These are phyloP conservation scores for Entamoeba invadens DNA, from an alignment of 208 protist species.

Conservation along the genomic window DNA sequence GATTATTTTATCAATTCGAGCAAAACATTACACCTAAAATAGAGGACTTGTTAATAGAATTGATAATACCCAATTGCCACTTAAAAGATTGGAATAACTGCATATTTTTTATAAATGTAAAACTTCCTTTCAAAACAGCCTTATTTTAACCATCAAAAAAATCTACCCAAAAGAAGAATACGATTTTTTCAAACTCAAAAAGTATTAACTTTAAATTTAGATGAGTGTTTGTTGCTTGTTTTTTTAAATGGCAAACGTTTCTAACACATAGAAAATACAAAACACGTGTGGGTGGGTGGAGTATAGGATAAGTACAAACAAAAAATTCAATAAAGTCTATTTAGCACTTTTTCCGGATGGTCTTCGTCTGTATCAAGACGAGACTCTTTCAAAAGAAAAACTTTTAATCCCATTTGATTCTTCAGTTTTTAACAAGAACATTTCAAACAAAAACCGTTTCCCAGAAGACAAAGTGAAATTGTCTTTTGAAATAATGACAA, in stretches of 20 bases:
- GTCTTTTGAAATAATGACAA: neutral
- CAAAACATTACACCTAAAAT: too few species aligned
- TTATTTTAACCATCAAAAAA: too few species aligned
- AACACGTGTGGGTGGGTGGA: neutral
- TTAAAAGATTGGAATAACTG: too few species aligned
- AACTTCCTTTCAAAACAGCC: too few species aligned
- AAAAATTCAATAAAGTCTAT: neutral
- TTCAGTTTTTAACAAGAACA: neutral
- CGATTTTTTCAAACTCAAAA: too few species aligned
- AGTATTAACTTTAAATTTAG: too few species aligned
- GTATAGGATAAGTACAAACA: neutral
- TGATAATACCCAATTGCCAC: too few species aligned
- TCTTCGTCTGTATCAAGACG: neutral
- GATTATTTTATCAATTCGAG: too few species aligned
- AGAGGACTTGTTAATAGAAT: too few species aligned
- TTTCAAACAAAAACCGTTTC: neutral
- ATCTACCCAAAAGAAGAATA: too few species aligned
- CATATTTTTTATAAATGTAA: too few species aligned
- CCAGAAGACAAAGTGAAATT: neutral
- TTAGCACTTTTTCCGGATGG: neutral
- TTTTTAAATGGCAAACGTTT: neutral
- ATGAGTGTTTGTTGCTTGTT: neutral
- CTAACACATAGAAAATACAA: neutral
- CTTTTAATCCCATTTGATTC: neutral
- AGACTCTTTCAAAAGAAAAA: neutral